A percentile compares a stretch with the other conserved stretches of the same genome.
These are phyloP conservation scores for Massarina eburnea DNA, from an alignment of 2,329 filamentous ascomycete genomes.

Conservation along the genomic window DNA sequence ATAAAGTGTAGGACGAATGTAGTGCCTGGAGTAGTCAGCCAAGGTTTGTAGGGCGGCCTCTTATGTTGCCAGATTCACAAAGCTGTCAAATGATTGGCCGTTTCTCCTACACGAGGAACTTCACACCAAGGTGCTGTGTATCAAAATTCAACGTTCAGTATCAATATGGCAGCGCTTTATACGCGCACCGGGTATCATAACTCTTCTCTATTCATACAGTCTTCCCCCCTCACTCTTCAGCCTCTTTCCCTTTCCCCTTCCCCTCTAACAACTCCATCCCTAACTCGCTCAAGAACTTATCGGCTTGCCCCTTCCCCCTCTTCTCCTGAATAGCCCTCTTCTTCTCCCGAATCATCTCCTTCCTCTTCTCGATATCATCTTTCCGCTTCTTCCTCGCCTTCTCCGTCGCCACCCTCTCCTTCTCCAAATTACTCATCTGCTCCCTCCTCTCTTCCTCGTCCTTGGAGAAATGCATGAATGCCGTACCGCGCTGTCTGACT, in stretches of 20 bases:
- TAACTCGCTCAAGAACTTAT: conserved; percentile 67
- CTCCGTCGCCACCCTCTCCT: conserved; percentile 70
- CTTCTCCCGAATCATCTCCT: conserved; percentile 62
- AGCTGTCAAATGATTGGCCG: too few relatives aligned
- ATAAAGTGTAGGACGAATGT: too few relatives aligned
- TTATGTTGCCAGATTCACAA: too few relatives aligned
- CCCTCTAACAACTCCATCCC: conserved; percentile 29
- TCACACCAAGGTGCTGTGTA: too few relatives aligned
- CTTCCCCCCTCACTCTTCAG: not conserved
- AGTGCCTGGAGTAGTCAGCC: too few relatives aligned
- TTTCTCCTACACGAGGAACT: too few relatives aligned
- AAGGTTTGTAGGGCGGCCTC: too few relatives aligned
- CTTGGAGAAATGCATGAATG: conserved; percentile 86
- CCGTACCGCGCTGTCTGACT: conserved; percentile 83
- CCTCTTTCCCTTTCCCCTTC: not conserved
- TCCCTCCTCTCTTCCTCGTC: conserved; percentile 66
- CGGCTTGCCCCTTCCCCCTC: conserved; percentile 66
- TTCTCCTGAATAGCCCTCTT: conserved; percentile 63
- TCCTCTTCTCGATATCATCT: conserved; percentile 63
- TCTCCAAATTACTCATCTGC: conserved; percentile 76
- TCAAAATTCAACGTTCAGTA: too few relatives aligned
- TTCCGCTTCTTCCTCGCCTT: conserved; percentile 51
- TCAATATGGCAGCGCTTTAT: not conserved
- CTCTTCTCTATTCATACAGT: not conserved
- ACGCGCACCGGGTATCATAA: not conserved